Conservation (phyloP, 495 filamentous ascomycete species). For the Podospora didyma region DNA sequence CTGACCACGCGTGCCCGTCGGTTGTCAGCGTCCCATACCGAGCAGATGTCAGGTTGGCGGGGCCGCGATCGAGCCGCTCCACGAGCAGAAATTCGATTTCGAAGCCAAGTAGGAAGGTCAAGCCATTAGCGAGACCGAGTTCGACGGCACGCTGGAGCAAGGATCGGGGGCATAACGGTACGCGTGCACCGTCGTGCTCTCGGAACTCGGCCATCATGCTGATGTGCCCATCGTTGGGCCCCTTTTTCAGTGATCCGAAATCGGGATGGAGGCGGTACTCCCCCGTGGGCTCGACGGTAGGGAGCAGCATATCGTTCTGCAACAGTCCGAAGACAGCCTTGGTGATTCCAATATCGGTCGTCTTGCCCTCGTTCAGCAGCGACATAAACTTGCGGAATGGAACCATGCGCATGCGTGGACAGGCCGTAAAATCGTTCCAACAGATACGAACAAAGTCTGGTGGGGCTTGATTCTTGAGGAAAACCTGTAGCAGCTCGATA, state of each 20-base stretch:
- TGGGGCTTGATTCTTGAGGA: slow-evolving; percentile 60
- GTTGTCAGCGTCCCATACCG: slow-evolving; percentile 27
- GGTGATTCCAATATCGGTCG: slow-evolving; percentile 50
- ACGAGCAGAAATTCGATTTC: slow-evolving; percentile 82
- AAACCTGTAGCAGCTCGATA: slow-evolving; percentile 49
- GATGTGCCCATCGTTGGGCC: slow-evolving; percentile 49
- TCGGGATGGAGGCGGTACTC: slow-evolving; percentile 61
- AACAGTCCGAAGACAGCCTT: slow-evolving; percentile 54
- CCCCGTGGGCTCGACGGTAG: slow-evolving; percentile 44
- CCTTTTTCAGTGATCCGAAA: slow-evolving; percentile 54
- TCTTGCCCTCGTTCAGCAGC: slow-evolving; percentile 49
- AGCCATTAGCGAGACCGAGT: slow-evolving; percentile 40
- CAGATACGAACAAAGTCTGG: slow-evolving; percentile 71
- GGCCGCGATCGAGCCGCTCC: slow-evolving; percentile 29
- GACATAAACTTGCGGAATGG: slow-evolving; percentile 61
- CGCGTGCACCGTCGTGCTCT: slow-evolving; percentile 40
- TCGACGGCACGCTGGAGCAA: slow-evolving; percentile 50
- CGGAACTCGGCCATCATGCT: slow-evolving; percentile 60
- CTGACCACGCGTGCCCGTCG: slow-evolving; percentile 62
- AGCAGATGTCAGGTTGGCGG: slow-evolving; percentile 20
- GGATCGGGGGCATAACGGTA: slow-evolving; percentile 56
- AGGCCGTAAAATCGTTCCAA: slow-evolving; percentile 76
- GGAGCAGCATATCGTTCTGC: slow-evolving; percentile 50
- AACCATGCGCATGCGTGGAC: slow-evolving; percentile 62
- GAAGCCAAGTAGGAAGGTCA: slow-evolving; percentile 64